Evolutionary conservation across 306 rosid species (phyloP), one percentile per base, ranked within the genome.

Genomic region (Cyamopsis tetragonoloba): DNA sequence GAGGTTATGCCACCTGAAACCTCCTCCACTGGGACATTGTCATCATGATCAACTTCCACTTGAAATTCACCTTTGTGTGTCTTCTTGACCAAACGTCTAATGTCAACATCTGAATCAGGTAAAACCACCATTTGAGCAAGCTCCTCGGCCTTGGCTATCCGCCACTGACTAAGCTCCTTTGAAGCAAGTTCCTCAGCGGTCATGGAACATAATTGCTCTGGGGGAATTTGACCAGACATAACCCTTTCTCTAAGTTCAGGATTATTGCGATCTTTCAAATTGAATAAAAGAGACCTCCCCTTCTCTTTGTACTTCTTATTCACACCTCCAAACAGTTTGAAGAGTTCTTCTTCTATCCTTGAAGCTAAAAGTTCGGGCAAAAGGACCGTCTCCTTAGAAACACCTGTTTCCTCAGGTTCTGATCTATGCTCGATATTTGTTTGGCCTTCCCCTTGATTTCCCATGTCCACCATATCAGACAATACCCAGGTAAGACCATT

Each of bases 131-230:
- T 95, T 70, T 95, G 95, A 3, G 95, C 99, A 80, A 90, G 55
- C 77, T 95, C 97, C 76, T 95, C 99, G n/a, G 99, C 99, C 84
- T 95, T 95, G 8, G 99, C 99, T 87, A 86, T 85, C 77, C 99
- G 85, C 99, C 99, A 95, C 82, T 95, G 72, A 53, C 97, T 86
- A 72, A 95, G 99, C 86, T 95, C 97, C 82, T 95, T 85, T 4
- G 99, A 95, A 72, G 99, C 99, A 79, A 95, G 99, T 61, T 95
- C 99, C 80, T 95, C 99, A 0, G 99, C 97, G 46, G 89, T 86
- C 99, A 95, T 95, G 19, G 96, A 86, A 74, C 99, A 95, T 27
- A 95, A 80, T 9, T 86, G 83, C 23, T 83, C 89, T 3, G 99
- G 97, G 14, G 74, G 70, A 47, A 95, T 90, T 71, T 85, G 86